Conservation (phyloP, 164 flowering plant genomes). For the Taxillus chinensis region DNA sequence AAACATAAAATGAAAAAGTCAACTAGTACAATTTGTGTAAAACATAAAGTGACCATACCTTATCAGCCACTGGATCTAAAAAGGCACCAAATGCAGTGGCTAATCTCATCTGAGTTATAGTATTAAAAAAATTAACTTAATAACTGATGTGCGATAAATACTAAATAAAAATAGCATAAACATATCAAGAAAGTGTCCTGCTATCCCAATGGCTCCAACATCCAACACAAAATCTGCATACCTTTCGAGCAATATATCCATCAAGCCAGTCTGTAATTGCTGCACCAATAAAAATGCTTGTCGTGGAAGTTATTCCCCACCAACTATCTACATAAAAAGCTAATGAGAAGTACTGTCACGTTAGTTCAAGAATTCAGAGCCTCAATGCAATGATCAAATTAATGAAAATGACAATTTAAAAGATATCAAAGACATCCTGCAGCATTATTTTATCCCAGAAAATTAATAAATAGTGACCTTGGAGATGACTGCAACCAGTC, state of each 20-base stretch:
- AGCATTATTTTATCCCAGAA: too few relatives aligned
- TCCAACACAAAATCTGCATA: conserved; percentile 10
- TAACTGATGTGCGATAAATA: too few relatives aligned
- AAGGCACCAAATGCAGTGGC: conserved; percentile 93
- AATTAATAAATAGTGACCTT: too few relatives aligned
- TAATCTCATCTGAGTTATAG: conserved; percentile 58
- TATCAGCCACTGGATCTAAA: conserved; percentile 98
- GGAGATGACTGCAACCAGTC: too few relatives aligned
- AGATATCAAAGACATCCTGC: too few relatives aligned
- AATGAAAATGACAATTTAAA: too few relatives aligned
- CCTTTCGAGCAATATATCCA: conserved; percentile 94
- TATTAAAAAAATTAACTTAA: too few relatives aligned
- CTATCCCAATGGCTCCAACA: not conserved
- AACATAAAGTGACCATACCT: conserved; percentile 31
- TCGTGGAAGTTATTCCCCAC: conserved; percentile 81
- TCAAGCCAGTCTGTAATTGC: conserved; percentile 99
- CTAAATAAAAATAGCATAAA: too few relatives aligned
- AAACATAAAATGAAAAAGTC: too few relatives aligned
- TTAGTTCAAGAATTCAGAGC: conserved; percentile 6
- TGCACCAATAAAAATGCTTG: conserved; percentile 79
- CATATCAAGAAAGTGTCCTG: too few relatives aligned
- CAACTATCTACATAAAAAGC: conserved; percentile 70
- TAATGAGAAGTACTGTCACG: conserved; percentile 15
- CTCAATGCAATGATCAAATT: too few relatives aligned
- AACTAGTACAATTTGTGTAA: too few relatives aligned